These are phyloP conservation scores for Zymoseptoria ardabiliae DNA, from an alignment of 2,329 filamentous ascomycete genomes.

Conservation along the genomic window DNA sequence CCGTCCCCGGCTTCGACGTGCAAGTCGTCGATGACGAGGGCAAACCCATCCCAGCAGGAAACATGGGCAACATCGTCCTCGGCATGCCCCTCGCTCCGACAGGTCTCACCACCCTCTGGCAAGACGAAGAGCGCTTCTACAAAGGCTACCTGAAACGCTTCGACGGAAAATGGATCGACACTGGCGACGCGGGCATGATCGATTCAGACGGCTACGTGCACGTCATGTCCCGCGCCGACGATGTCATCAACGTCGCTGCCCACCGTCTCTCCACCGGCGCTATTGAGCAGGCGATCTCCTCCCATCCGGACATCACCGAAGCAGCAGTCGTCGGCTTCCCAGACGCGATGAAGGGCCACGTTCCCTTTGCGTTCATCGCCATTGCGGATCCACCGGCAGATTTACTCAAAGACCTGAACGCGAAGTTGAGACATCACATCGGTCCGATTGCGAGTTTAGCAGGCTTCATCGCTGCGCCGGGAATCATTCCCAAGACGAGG, in stretches of 20 bases:
- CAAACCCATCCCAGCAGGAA: slow-evolving; percentile 59
- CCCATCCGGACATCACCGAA: slow-evolving; percentile 71
- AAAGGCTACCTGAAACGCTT: slow-evolving; percentile 79
- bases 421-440: slow-evolving; percentile 68
- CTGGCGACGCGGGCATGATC: slow-evolving; percentile 81
- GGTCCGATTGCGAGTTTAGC: slow-evolving; percentile 80
- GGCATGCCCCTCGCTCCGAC: slow-evolving; percentile 76
- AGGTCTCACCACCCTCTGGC: slow-evolving; percentile 77
- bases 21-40: slow-evolving; percentile 76
- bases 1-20: slow-evolving; percentile 88
- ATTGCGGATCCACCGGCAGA: slow-evolving; percentile 46
- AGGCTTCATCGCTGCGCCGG: slow-evolving; percentile 74
- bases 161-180: slow-evolving; percentile 75
- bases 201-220: slow-evolving; percentile 58
- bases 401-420: slow-evolving; percentile 60
- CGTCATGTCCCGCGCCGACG: slow-evolving; percentile 1
- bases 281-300: slow-evolving; percentile 85
- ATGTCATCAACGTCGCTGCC: neutral
- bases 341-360: slow-evolving; percentile 77
- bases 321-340: slow-evolving; percentile 81
- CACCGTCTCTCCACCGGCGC: slow-evolving; percentile 82
- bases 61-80: slow-evolving; percentile 88
- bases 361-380: slow-evolving; percentile 83
- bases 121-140: slow-evolving; percentile 80
- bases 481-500: slow-evolving; percentile 85